These are phyloP conservation scores for Lecanosticta acicola DNA, from an alignment of 2,329 filamentous ascomycete genomes.

Conservation along the genomic window DNA sequence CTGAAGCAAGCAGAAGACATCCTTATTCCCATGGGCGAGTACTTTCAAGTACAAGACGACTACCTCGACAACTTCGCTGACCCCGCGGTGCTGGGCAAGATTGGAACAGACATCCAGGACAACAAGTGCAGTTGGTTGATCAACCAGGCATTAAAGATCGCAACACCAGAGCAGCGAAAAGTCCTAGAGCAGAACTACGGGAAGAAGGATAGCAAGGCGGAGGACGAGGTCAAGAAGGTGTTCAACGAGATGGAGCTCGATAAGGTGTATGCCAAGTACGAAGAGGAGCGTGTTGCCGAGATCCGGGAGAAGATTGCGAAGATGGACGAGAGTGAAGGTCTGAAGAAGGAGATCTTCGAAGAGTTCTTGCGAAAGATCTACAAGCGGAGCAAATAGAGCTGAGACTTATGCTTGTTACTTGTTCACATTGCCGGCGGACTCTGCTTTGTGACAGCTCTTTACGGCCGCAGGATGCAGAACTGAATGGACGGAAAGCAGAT, in stretches of 20 bases:
- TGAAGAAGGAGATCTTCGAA: conserved; percentile 88
- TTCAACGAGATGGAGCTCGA: conserved; percentile 82
- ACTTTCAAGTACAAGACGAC: conserved; percentile 99
- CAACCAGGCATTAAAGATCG: conserved; percentile 82
- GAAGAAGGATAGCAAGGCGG: conserved; percentile 75
- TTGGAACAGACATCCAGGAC: conserved; percentile 97
- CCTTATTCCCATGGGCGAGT: conserved; percentile 93
- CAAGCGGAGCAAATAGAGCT: conserved; percentile 94
- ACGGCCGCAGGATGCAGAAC: too few relatives aligned
- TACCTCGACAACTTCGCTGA: conserved; percentile 97
- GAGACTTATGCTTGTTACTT: too few relatives aligned
- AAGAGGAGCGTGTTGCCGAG: conserved; percentile 78
- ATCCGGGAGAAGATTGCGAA: conserved; percentile 68
- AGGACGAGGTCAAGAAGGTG: conserved; percentile 81
- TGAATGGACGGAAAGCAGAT: too few relatives aligned
- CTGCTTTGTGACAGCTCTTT: too few relatives aligned
- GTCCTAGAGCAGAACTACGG: conserved; percentile 91
- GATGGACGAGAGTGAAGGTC: conserved; percentile 77
- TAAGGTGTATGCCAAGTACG: conserved; percentile 77
- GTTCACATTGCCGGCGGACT: too few relatives aligned
- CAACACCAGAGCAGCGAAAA: conserved; percentile 77
- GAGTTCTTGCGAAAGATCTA: conserved; percentile 94
- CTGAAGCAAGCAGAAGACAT: conserved; percentile 85
- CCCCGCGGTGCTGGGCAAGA: conserved; percentile 91
- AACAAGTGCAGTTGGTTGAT: conserved; percentile 99